These are phyloP conservation scores for Phytophthora palmivora DNA, from an alignment of 352 stramenopile genomes.

Conservation along the genomic window DNA sequence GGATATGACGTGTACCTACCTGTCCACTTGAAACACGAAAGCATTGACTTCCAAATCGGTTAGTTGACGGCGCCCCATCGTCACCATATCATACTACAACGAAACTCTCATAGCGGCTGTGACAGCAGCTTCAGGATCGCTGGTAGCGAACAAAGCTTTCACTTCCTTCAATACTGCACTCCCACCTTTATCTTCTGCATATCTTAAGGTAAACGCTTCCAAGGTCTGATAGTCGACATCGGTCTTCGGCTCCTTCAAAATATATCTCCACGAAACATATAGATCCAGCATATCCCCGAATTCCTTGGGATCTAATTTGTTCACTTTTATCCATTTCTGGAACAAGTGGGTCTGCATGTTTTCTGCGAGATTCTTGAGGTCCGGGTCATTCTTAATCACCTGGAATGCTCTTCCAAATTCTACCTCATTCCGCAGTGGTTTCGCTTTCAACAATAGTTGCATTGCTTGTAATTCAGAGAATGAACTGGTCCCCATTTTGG, in stretches of 20 bases:
- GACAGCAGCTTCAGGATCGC: not conserved
- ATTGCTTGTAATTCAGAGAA: slow-evolving; percentile 1
- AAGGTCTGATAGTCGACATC: not conserved
- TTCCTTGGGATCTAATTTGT: not conserved
- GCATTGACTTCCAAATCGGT: too few species aligned
- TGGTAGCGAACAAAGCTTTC: not conserved
- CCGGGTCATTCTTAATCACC: not conserved
- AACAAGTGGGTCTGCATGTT: slow-evolving; percentile 3
- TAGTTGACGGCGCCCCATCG: too few species aligned
- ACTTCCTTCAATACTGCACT: not conserved
- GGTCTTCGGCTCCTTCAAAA: not conserved
- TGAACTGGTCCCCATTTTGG: not conserved
- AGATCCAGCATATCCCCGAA: not conserved
- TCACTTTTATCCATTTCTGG: not conserved
- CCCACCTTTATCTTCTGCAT: not conserved
- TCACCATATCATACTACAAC: too few species aligned
- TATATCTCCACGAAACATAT: not conserved
- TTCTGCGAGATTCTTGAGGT: slow-evolving; percentile 2
- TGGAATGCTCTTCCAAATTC: not conserved
- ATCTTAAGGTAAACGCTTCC: not conserved
- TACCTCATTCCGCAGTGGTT: not conserved
- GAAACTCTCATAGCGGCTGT: not conserved
- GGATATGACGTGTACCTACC: too few species aligned
- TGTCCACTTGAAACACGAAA: too few species aligned
- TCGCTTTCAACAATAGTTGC: not conserved